A percentile compares a stretch with the other conserved stretches of the same genome.
Evolutionary conservation across 2,329 filamentous ascomycete species (phyloP).

Genomic region (Metarhizium robertsii): DNA sequence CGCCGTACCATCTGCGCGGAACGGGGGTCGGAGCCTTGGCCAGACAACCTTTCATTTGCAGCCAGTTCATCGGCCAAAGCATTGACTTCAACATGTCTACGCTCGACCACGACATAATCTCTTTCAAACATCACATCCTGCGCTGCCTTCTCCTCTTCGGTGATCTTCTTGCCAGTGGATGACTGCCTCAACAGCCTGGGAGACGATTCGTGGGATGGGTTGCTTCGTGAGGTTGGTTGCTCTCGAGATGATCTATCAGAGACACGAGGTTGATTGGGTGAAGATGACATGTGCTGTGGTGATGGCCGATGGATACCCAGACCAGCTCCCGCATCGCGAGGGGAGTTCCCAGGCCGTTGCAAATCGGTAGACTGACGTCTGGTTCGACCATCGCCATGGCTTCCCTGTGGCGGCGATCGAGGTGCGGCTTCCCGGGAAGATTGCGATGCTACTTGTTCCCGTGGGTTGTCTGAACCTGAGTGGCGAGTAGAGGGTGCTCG

Average conservation of each 20-base stretch:
- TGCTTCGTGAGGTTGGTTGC: conserved; percentile 22
- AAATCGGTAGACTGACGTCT: conserved; percentile 17
- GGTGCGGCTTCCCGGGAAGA: conserved; percentile 33
- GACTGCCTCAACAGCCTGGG: conserved; percentile 12
- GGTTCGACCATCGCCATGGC: conserved; percentile 28
- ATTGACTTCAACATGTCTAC: conserved; percentile 91
- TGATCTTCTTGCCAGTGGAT: conserved; percentile 21
- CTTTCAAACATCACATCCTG: conserved; percentile 86
- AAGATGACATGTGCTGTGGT: conserved; percentile 37
- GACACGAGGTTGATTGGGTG: conserved; percentile 32
- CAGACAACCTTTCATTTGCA: conserved; percentile 59
- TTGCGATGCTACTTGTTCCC: conserved; percentile 22
- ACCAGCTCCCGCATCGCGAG: conserved; percentile 37
- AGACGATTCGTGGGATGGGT: conserved; percentile 12
- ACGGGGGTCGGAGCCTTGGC: conserved; percentile 42
- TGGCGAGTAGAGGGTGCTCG: conserved; percentile 22
- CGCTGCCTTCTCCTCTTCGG: conserved; percentile 62
- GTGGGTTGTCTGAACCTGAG: conserved; percentile 24
- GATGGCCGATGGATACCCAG: conserved; percentile 42
- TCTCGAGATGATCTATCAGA: conserved; percentile 16
- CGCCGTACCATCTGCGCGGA: conserved; percentile 60
- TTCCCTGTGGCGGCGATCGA: conserved; percentile 34
- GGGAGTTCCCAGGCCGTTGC: conserved; percentile 30
- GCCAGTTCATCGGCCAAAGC: conserved; percentile 93
- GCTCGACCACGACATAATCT: conserved; percentile 94